These are phyloP conservation scores for Clonostachys chloroleuca DNA, from an alignment of 2,329 filamentous ascomycete genomes.

Conservation along the genomic window DNA sequence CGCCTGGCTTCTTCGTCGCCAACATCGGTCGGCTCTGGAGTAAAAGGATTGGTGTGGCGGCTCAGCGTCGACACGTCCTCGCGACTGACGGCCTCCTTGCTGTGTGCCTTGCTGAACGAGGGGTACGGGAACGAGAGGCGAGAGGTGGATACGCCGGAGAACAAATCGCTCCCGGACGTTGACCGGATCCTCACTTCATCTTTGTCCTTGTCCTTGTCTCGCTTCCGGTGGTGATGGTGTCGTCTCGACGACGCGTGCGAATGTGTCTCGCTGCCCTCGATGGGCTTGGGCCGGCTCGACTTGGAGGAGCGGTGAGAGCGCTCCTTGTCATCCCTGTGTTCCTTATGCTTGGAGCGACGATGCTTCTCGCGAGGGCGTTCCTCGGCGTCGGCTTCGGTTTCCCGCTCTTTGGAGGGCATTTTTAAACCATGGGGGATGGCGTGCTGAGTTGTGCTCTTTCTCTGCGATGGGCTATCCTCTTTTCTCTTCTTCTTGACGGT, in stretches of 20 bases:
- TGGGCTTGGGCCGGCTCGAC: conserved; percentile 33
- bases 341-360: conserved; percentile 26
- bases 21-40: conserved; percentile 35
- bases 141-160: conserved; percentile 37
- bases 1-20: conserved; percentile 18
- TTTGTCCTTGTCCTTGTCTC: conserved; percentile 13
- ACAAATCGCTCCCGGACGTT: conserved; percentile 41
- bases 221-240: conserved; percentile 14
- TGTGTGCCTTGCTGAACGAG: conserved; percentile 83
- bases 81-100: conserved; percentile 75
- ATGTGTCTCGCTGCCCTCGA: conserved; percentile 33
- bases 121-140: conserved; percentile 67
- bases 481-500: too few relatives aligned
- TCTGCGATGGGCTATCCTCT: too few relatives aligned
- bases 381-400: conserved; percentile 27
- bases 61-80: conserved; percentile 34
- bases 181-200: conserved; percentile 8
- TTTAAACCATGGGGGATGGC: too few relatives aligned
- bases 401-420: conserved; percentile 36
- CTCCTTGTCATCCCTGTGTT: conserved; percentile 22
- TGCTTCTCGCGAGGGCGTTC: conserved; percentile 32
- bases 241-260: conserved; percentile 24
- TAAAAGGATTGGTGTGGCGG: conserved; percentile 40
- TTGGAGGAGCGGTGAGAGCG: conserved; percentile 32
- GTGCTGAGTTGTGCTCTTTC: too few relatives aligned